A percentile compares a stretch with the other conserved stretches of the same genome.
Evolutionary conservation across 495 filamentous ascomycete genomes (phyloP).

Genomic region (Penicillium roqueforti): DNA sequence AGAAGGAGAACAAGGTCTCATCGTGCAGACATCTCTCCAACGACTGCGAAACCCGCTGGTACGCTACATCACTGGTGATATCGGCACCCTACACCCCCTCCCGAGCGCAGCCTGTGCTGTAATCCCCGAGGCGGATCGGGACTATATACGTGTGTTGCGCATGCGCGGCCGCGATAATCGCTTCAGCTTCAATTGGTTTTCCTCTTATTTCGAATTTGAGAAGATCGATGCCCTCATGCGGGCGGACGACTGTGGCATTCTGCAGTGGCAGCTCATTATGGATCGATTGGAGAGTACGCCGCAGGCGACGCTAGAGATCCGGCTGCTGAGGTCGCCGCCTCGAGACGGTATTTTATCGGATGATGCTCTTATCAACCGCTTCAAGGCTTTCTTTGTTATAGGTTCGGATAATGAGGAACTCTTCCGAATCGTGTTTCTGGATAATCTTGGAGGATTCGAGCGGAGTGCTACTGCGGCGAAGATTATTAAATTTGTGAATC

Average conservation of each 20-base stretch:
- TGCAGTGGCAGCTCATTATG: constrained; percentile 44
- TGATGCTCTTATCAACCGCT: not conserved
- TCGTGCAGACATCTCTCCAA: constrained; percentile 36
- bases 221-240: constrained; percentile 14
- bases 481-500: not conserved
- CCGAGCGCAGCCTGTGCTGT: constrained; percentile 1
- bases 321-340: not conserved
- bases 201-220: constrained; percentile 29
- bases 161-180: constrained; percentile 31
- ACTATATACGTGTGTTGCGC: constrained; percentile 21
- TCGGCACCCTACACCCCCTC: constrained; percentile 31
- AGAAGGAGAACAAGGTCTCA: constrained; percentile 23
- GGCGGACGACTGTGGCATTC: constrained; percentile 18
- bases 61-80: constrained; percentile 38
- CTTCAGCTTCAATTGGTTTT: constrained; percentile 33
- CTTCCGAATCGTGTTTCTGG: not conserved
- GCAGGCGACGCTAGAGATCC: not conserved
- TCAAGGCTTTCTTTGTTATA: not conserved
- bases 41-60: constrained; percentile 36
- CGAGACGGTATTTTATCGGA: not conserved
- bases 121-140: constrained; percentile 8
- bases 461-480: not conserved
- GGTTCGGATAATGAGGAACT: not conserved
- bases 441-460: not conserved
- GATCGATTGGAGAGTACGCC: not conserved